phyloP scores from a whole-genome alignment of 75 land plant species.

The Sequoiadendron giganteum region DNA sequence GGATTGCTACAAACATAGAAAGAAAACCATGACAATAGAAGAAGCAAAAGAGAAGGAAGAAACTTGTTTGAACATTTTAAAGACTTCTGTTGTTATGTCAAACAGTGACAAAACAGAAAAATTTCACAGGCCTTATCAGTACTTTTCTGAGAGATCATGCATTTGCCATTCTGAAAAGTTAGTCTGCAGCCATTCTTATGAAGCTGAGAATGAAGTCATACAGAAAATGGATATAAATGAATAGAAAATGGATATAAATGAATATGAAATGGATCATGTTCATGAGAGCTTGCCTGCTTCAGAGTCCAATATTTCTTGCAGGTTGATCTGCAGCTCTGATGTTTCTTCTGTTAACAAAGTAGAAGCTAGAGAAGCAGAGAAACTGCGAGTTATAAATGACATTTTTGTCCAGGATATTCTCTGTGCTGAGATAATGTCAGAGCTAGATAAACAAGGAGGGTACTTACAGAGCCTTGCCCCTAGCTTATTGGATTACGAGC shows the following conservation, averaged over 20 bases:
- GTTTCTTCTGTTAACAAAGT: neutral
- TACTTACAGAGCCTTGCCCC: neutral
- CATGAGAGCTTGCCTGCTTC: neutral
- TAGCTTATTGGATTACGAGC: neutral
- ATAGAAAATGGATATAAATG: neutral
- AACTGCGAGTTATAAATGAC: neutral
- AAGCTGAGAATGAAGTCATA: neutral
- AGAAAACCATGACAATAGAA: neutral
- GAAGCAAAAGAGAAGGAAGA: neutral
- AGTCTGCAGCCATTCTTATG: neutral
- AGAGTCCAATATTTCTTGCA: neutral
- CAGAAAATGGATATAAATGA: neutral
- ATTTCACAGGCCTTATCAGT: neutral
- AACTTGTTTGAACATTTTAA: neutral
- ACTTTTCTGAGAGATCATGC: neutral
- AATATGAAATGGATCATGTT: neutral
- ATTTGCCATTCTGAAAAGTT: neutral
- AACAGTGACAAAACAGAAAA: neutral
- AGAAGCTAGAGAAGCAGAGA: neutral
- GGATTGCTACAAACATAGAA: neutral
- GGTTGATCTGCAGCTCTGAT: neutral
- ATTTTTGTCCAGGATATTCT: neutral
- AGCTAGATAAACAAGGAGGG: neutral
- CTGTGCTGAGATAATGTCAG: neutral
- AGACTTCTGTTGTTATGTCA: neutral